Percentiles rank a stretch among this genome's conserved stretches.
Evolutionary conservation across 306 rosid genomes (phyloP).

Genomic region (Benincasa hispida): DNA sequence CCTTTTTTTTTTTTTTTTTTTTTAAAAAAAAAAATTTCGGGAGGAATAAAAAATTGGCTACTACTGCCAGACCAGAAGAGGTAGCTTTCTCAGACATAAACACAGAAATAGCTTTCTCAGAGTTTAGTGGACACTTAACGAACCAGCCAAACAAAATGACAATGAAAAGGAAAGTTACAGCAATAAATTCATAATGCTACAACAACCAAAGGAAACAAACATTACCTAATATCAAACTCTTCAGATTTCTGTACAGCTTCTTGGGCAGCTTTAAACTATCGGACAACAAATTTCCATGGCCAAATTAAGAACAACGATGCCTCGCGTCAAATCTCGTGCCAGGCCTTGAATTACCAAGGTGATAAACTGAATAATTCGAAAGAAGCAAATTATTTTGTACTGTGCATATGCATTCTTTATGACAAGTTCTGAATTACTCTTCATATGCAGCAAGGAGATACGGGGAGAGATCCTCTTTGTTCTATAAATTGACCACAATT

Average conservation of each 20-base stretch:
- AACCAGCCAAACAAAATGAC: not conserved
- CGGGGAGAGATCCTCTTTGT: too few relatives aligned
- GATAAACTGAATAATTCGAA: too few relatives aligned
- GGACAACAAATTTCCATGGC: constrained; percentile 31
- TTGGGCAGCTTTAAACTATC: constrained; percentile 86
- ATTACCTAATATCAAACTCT: constrained; percentile 78
- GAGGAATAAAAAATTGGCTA: not conserved
- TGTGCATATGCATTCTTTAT: too few relatives aligned
- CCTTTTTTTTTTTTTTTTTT: too few relatives aligned
- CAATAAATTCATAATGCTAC: not conserved
- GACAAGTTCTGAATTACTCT: too few relatives aligned
- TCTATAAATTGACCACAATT: too few relatives aligned
- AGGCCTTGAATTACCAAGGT: too few relatives aligned
- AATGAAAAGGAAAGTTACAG: not conserved
- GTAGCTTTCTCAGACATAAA: not conserved
- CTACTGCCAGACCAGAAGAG: not conserved
- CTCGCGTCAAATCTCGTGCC: constrained; percentile 63
- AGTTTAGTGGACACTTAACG: not conserved
- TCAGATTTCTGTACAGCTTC: constrained; percentile 86
- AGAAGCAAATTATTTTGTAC: too few relatives aligned
- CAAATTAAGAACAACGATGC: constrained; percentile 14
- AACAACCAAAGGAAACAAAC: not conserved
- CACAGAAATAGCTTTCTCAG: not conserved
- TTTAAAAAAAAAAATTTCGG: too few relatives aligned
- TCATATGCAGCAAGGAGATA: too few relatives aligned